Evolutionary conservation across 371 early-diverging fungal species (phyloP).

Genomic region (Mortierella sp.): DNA sequence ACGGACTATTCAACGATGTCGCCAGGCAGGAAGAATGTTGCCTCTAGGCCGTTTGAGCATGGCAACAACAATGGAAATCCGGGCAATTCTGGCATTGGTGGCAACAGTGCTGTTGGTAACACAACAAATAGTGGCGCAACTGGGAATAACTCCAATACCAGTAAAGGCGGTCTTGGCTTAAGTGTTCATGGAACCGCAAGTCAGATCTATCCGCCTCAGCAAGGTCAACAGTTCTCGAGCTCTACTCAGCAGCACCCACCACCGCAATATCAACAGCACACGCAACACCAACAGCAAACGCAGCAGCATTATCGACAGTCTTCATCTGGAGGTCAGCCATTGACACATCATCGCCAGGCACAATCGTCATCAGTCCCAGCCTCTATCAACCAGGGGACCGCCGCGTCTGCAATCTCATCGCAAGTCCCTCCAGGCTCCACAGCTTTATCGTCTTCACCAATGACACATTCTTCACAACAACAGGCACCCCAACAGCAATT

Average conservation of each 20-base stretch:
- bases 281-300: not conserved
- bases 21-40: not conserved
- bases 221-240: not conserved
- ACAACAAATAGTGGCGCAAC: not conserved
- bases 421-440: not conserved
- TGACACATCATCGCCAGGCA: conserved; percentile 7
- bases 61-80: not conserved
- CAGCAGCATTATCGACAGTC: conserved; percentile 17
- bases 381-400: not conserved
- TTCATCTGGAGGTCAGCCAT: conserved; percentile 8
- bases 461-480: conserved; percentile 4
- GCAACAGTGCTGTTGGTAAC: not conserved
- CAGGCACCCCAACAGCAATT: not conserved
- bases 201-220: conserved; percentile 8
- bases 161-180: conserved; percentile 10
- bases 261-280: conserved; percentile 1
- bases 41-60: conserved; percentile 4
- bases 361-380: not conserved
- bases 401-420: not conserved
- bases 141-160: not conserved
- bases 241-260: conserved; percentile 6
- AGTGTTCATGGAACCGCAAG: conserved; percentile 6
- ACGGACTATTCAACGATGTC: conserved; percentile 10
- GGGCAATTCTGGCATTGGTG: not conserved
- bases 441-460: conserved; percentile 2